Percentiles rank a stretch among this genome's conserved stretches.
Evolutionary conservation across 805 yeast species (phyloP).

Genomic region (Clavispora fructus): DNA sequence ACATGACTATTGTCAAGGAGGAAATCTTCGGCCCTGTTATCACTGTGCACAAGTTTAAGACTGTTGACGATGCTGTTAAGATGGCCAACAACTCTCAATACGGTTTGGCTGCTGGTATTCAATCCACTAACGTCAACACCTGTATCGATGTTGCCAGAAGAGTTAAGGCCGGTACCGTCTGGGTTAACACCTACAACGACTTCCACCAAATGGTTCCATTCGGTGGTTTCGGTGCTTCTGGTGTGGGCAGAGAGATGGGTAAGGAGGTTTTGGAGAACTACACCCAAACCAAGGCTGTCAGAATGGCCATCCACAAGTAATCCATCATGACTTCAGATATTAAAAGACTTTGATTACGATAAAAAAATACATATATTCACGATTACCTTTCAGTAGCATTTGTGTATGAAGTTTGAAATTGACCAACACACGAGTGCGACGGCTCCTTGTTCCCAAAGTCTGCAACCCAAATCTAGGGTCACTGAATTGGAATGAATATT

Average conservation of each 20-base stretch:
- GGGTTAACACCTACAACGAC: slow-evolving; percentile 89
- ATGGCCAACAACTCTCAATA: slow-evolving; percentile 77
- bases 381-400: neutral
- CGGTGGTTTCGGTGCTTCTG: slow-evolving; percentile 89
- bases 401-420: neutral
- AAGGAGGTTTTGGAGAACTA: slow-evolving; percentile 80
- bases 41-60: slow-evolving; percentile 72
- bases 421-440: too few relatives aligned
- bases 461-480: too few relatives aligned
- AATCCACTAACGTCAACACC: slow-evolving; percentile 68
- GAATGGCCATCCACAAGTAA: slow-evolving; percentile 36
- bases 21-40: slow-evolving; percentile 96
- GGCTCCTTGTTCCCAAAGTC: too few relatives aligned
- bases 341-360: neutral
- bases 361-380: neutral
- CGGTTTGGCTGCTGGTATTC: slow-evolving; percentile 91
- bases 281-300: slow-evolving; percentile 81
- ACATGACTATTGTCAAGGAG: slow-evolving; percentile 73
- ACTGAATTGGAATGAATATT: too few relatives aligned
- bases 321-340: neutral
- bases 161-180: slow-evolving; percentile 82
- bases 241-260: slow-evolving; percentile 92
- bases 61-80: slow-evolving; percentile 74
- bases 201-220: slow-evolving; percentile 86
- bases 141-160: slow-evolving; percentile 71